A percentile compares a stretch with the other conserved stretches of the same genome.
phyloP scores from a whole-genome alignment of 306 rosid species.

The Urtica urens region DNA sequence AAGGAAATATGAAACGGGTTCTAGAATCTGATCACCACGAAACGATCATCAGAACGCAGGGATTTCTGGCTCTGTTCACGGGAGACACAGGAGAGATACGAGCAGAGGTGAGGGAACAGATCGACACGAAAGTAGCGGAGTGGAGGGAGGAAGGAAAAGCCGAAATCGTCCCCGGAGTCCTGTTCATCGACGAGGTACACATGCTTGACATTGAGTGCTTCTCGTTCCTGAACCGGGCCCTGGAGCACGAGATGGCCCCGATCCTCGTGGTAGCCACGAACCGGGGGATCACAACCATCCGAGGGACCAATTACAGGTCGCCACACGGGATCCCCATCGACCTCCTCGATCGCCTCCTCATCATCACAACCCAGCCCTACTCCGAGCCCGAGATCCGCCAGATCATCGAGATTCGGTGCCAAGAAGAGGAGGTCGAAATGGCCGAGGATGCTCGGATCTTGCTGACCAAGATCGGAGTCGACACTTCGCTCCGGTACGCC shows the following conservation, averaged over 20 bases:
- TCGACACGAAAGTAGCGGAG: constrained; percentile 97
- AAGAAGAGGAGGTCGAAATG: constrained; percentile 96
- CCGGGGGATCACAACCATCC: constrained; percentile 85
- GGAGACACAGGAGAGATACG: constrained; percentile 99
- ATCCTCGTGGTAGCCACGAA: constrained; percentile 90
- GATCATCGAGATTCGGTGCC: constrained; percentile 80
- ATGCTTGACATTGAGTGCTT: constrained; percentile 98
- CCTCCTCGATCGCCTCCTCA: constrained; percentile 86
- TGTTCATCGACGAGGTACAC: constrained; percentile 93
- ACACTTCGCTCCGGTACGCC: constrained; percentile 88
- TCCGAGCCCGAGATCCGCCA: constrained; percentile 66
- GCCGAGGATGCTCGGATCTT: constrained; percentile 67
- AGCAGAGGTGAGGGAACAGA: constrained; percentile 96
- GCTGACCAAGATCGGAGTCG: constrained; percentile 85
- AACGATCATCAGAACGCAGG: constrained; percentile 80
- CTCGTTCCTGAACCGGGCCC: constrained; percentile 82
- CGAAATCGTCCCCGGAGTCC: constrained; percentile 92
- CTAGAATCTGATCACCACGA: too few species aligned
- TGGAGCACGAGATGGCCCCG: constrained; percentile 98
- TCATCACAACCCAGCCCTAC: constrained; percentile 83
- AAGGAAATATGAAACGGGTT: too few species aligned
- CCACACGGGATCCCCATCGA: constrained; percentile 94
- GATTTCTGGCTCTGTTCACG: constrained; percentile 89
- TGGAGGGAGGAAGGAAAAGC: constrained; percentile 99
- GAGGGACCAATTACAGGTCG: constrained; percentile 93